A percentile compares a stretch with the other conserved stretches of the same genome.
phyloP scores from a whole-genome alignment of 441 rosid species.

The Geranium incanum region DNA sequence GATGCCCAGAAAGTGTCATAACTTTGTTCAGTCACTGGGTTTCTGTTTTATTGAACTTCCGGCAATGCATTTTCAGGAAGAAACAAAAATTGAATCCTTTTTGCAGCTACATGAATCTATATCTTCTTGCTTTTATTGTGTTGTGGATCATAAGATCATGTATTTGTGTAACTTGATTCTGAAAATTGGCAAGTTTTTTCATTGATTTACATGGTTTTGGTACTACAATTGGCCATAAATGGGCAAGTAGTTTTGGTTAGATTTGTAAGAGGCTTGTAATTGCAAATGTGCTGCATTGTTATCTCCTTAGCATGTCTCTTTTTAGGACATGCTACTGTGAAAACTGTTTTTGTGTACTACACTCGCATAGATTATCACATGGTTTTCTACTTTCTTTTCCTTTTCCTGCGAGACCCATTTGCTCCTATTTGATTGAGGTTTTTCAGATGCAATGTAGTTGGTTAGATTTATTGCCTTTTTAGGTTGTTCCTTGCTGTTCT shows the following conservation, averaged over 20 bases:
- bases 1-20: too few relatives aligned
- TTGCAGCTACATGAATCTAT: not conserved
- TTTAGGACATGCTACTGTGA: not conserved
- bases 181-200: not conserved
- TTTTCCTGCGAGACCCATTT: not conserved
- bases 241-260: not conserved
- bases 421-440: not conserved
- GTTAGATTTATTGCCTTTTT: not conserved
- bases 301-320: not conserved
- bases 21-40: not conserved
- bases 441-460: not conserved
- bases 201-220: not conserved
- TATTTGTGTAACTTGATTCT: not conserved
- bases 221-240: not conserved
- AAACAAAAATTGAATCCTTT: not conserved
- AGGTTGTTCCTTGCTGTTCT: not conserved
- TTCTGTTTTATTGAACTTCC: not conserved
- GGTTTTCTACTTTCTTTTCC: not conserved
- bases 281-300: not conserved
- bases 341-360: not conserved
- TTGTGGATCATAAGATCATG: not conserved
- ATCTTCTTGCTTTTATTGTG: not conserved
- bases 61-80: not conserved
- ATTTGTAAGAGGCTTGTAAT: not conserved
- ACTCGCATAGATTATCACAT: not conserved